phyloP scores from a whole-genome alignment of 176 grass and related monocot species.

The Oryza coarctata region DNA sequence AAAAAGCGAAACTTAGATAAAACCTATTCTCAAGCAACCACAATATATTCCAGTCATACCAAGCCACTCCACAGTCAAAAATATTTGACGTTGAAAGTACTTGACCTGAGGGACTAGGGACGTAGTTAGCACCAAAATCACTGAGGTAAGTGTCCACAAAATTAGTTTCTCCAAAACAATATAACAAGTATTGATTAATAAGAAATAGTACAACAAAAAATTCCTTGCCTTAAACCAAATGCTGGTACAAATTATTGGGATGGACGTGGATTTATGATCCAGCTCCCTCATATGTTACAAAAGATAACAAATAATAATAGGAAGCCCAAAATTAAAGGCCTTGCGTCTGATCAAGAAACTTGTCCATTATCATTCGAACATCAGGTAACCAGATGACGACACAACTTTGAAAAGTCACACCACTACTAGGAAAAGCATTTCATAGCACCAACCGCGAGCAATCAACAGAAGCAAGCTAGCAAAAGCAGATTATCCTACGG shows the following conservation, averaged over 20 bases:
- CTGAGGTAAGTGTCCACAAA: background rate
- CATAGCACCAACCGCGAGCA: conserved; percentile 35
- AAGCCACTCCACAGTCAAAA: too few relatives aligned
- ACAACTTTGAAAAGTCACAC: conserved; percentile 16
- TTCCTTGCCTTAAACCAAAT: conserved; percentile 1
- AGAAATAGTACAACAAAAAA: background rate
- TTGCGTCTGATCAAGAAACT: conserved; percentile 32
- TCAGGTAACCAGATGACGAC: conserved; percentile 39
- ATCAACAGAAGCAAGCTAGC: conserved; percentile 10
- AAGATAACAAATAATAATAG: conserved; percentile 32
- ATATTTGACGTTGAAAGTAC: background rate
- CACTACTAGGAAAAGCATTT: conserved; percentile 7
- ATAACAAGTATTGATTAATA: background rate
- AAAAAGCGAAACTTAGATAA: background rate
- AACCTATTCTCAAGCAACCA: background rate
- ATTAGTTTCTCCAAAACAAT: background rate
- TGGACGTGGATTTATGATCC: conserved; percentile 23
- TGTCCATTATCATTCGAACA: conserved; percentile 2
- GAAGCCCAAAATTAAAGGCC: conserved; percentile 20
- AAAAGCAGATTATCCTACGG: conserved; percentile 34
- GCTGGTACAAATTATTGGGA: conserved; percentile 35
- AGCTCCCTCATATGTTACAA: conserved; percentile 31
- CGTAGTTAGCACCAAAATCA: background rate
- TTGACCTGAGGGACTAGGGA: too few relatives aligned
- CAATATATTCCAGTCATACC: background rate